These are phyloP conservation scores for Quercus phellos DNA, from an alignment of 331 rosid species.

Conservation along the genomic window DNA sequence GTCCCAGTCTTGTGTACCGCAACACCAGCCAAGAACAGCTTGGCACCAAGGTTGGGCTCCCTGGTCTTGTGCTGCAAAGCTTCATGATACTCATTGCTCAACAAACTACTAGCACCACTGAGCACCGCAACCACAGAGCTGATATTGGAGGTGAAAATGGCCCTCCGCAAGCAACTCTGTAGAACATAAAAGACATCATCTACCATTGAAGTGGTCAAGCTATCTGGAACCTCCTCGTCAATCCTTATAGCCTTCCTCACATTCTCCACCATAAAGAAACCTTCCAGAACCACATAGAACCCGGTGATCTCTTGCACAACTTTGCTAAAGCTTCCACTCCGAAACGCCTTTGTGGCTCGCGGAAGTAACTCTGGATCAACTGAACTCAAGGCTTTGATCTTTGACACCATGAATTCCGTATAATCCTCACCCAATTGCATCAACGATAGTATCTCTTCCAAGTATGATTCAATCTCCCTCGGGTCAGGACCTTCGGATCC, in stretches of 20 bases:
- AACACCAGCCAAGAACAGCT: slow-evolving; percentile 86
- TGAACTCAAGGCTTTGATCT: slow-evolving; percentile 73
- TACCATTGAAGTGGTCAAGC: slow-evolving; percentile 94
- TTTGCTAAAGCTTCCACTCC: slow-evolving; percentile 85
- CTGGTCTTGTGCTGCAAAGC: slow-evolving; percentile 77
- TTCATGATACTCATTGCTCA: slow-evolving; percentile 81
- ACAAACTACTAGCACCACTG: slow-evolving; percentile 81
- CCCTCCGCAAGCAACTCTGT: slow-evolving; percentile 88
- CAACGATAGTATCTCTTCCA: slow-evolving; percentile 81
- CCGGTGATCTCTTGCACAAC: slow-evolving; percentile 86
- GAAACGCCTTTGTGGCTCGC: slow-evolving; percentile 80
- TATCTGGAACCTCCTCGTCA: slow-evolving; percentile 78
- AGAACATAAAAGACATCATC: slow-evolving; percentile 93
- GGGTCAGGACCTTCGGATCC: slow-evolving; percentile 80
- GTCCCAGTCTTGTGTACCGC: slow-evolving; percentile 84
- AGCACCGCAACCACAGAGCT: slow-evolving; percentile 84
- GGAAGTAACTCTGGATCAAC: slow-evolving; percentile 86
- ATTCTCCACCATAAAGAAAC: slow-evolving; percentile 96
- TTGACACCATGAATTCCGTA: slow-evolving; percentile 76
- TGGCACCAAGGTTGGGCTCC: slow-evolving; percentile 90
- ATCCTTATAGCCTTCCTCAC: slow-evolving; percentile 85
- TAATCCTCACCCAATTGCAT: slow-evolving; percentile 93
- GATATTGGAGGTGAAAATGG: slow-evolving; percentile 78
- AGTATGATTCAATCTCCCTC: slow-evolving; percentile 68
- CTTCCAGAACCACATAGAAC: slow-evolving; percentile 83